A percentile compares a stretch with the other conserved stretches of the same genome.
phyloP scores from a whole-genome alignment of 176 grass and related monocot genomes.

The Leersia perrieri region DNA sequence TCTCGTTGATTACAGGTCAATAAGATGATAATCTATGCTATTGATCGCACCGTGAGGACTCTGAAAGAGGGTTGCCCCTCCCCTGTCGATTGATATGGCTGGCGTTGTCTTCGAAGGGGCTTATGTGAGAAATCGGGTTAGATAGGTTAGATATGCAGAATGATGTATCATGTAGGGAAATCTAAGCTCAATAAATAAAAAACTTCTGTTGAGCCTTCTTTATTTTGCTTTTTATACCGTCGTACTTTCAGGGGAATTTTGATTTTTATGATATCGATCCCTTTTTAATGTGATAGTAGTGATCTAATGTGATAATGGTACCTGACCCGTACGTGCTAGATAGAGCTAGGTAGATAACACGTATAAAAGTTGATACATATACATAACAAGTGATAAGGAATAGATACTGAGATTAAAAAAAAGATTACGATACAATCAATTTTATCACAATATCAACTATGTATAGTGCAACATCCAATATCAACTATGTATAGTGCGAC shows the following conservation, averaged over 20 bases:
- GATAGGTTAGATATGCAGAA: not conserved
- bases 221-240: not conserved
- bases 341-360: too few relatives aligned
- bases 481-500: too few relatives aligned
- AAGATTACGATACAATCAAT: too few relatives aligned
- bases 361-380: too few relatives aligned
- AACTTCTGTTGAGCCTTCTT: not conserved
- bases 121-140: not conserved
- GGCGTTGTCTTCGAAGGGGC: not conserved
- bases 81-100: not conserved
- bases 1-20: constrained; percentile 38
- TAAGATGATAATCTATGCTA: constrained; percentile 66
- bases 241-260: not conserved
- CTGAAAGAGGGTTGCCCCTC: constrained; percentile 20
- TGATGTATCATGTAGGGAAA: not conserved
- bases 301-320: not conserved
- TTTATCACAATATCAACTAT: too few relatives aligned
- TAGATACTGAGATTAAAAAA: too few relatives aligned
- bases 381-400: too few relatives aligned
- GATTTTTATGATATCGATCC: not conserved
- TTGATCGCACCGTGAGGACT: constrained; percentile 38
- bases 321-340: not conserved
- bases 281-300: not conserved
- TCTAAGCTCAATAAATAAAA: not conserved
- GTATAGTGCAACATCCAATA: too few relatives aligned